Conservation (phyloP, 768 basidiomycete genomes). For the Termitomyces sp. region DNA sequence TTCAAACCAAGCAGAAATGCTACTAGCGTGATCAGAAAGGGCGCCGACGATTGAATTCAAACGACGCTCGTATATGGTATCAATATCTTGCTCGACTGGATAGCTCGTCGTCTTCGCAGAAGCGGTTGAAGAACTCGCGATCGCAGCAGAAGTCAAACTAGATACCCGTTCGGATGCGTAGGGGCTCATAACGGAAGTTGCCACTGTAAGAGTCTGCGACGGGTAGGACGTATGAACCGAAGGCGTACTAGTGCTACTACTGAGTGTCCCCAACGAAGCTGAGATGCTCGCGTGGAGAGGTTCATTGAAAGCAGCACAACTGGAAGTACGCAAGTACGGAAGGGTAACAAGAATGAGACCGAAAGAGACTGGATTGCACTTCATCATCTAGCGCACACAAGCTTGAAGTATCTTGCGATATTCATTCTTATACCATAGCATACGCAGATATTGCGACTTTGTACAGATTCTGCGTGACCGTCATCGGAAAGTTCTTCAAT, state of each 20-base stretch:
- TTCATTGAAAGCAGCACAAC: not conserved
- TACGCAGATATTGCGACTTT: not conserved
- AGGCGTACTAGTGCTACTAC: not conserved
- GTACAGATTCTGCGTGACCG: not conserved
- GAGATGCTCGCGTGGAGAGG: not conserved
- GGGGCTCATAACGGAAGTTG: not conserved
- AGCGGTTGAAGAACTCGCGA: not conserved
- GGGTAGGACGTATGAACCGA: not conserved
- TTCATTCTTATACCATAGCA: not conserved
- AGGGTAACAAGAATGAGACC: not conserved
- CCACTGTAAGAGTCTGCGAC: not conserved
- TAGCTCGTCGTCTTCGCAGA: slow-evolving; percentile 13
- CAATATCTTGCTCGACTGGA: slow-evolving; percentile 28
- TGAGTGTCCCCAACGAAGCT: not conserved
- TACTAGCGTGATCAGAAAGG: slow-evolving; percentile 26
- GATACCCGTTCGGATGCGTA: not conserved
- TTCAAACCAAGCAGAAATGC: slow-evolving; percentile 15
- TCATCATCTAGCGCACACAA: not conserved
- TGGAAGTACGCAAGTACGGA: not conserved
- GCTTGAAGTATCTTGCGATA: not conserved
- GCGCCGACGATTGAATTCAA: slow-evolving; percentile 41
- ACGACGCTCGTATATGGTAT: slow-evolving; percentile 35
- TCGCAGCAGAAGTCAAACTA: not conserved
- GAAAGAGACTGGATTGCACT: not conserved
- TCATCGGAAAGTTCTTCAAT: not conserved